Conservation (phyloP, 2,329 filamentous ascomycete species). For the Volutella citrinella region DNA sequence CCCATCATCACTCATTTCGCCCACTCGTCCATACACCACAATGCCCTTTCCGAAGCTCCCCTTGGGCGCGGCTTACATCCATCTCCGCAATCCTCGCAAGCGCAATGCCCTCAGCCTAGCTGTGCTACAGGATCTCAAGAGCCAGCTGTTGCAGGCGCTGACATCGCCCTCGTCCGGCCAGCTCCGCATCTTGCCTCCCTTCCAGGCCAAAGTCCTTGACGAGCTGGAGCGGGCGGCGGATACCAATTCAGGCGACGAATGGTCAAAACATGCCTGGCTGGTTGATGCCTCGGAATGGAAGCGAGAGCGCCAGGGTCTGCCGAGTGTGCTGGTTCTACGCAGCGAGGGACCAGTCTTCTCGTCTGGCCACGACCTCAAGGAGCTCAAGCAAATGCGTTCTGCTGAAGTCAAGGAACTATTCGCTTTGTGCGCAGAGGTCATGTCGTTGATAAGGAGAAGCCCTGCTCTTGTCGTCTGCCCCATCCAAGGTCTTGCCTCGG, state of each 20-base stretch:
- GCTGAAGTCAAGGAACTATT: slow-evolving; percentile 18
- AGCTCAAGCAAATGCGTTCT: slow-evolving; percentile 8
- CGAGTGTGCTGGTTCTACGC: slow-evolving; percentile 18
- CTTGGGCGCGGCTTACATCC: slow-evolving; percentile 14
- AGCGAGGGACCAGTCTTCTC: slow-evolving; percentile 23
- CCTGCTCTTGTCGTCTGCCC: slow-evolving; percentile 21
- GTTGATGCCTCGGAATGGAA: slow-evolving; percentile 18
- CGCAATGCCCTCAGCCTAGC: slow-evolving; percentile 21
- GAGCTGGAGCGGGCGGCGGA: slow-evolving; percentile 6
- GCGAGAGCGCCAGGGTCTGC: slow-evolving; percentile 15
- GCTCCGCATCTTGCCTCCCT: slow-evolving; percentile 14
- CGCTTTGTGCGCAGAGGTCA: slow-evolving; percentile 18
- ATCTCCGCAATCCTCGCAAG: slow-evolving; percentile 15
- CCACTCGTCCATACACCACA: too few relatives aligned
- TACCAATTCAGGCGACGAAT: neutral
- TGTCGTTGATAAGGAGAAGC: slow-evolving; percentile 19
- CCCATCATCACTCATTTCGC: neutral
- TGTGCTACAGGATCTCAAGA: slow-evolving; percentile 16
- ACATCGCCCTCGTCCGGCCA: slow-evolving; percentile 8
- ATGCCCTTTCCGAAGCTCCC: slow-evolving; percentile 21
- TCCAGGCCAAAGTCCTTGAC: slow-evolving; percentile 6
- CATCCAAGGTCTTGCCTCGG: slow-evolving; percentile 20
- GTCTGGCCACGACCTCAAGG: slow-evolving; percentile 22
- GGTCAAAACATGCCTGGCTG: slow-evolving; percentile 19
- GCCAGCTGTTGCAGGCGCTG: slow-evolving; percentile 15